Base-by-base conservation (phyloP, 148 eudicot genomes). In the Rhododendron williamsianum region DNA sequence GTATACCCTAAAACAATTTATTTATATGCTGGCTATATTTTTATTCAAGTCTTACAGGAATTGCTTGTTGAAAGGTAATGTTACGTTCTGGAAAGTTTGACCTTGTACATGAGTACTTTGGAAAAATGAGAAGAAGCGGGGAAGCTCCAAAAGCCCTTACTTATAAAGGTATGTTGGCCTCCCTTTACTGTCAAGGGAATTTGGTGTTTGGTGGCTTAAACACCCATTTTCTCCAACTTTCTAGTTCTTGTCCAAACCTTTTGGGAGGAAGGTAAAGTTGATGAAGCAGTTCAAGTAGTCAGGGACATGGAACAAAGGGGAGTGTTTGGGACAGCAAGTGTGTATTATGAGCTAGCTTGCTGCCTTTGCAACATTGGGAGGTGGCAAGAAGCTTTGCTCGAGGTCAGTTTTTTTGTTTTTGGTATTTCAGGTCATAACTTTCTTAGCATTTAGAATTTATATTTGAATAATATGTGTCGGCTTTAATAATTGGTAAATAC, bases 241-340 rank as follows among this genome's bases (percentile, higher is more conserved):
- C 76, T 86, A 97, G 99, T 95, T 87, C 95, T 97, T 87, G 98
- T 97, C 76, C 94, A 82, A 88, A 89, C 98, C 79, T 95, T 94
- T 54, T 93, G 95, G 94, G 90, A 94, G 86, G 98, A 94, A 87
- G 94, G 89, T 73, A 92, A 91, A 92, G 92, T 94, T 78, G 88
- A 92, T 83, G 95, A 94, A 88, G 98, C 99, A 78, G 87, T 95
- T 90, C 85, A 84, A 76, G 90, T 92, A 76, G 98, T 97, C 30
- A 91, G 98, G 88, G 95, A 93, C 38, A 97, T 97, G 99, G 98
- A 97, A 91, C 91, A 56, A 80, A 95, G 94, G 83, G 99, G 98
- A 49, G 85, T 97, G 27, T 86, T 92, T 87, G 98, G 98, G 89
- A 83, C 91, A 76, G 92, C 94, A 78, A 91, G 91, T 82, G 98